A percentile compares a stretch with the other conserved stretches of the same genome.
Evolutionary conservation across 2,329 filamentous ascomycete species (phyloP).

Genomic region (Orbilia oligospora): DNA sequence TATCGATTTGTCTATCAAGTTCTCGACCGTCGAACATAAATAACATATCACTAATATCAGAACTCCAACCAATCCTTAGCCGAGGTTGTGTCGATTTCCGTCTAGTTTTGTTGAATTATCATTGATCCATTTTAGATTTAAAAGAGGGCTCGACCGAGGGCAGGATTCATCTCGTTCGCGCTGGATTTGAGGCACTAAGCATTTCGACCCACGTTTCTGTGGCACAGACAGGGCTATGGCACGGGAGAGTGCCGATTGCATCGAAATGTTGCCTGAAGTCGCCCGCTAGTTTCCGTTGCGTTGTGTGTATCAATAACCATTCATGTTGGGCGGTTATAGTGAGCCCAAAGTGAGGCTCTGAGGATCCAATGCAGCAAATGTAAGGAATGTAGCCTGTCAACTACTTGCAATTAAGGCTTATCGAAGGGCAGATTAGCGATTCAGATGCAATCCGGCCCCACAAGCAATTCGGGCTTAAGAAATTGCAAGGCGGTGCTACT

Average conservation of each 20-base stretch:
- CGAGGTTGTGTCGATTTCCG: too few relatives aligned
- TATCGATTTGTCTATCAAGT: too few relatives aligned
- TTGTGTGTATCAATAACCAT: neutral
- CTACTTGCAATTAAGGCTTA: neutral
- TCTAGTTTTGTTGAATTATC: too few relatives aligned
- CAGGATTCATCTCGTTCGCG: neutral
- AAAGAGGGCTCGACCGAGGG: too few relatives aligned
- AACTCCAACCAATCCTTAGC: too few relatives aligned
- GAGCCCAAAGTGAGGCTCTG: neutral
- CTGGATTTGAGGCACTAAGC: neutral
- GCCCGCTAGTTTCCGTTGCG: neutral
- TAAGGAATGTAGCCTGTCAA: neutral
- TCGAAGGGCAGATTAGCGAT: neutral
- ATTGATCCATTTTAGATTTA: too few relatives aligned
- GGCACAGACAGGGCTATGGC: slow-evolving; percentile 1
- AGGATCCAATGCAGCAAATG: slow-evolving; percentile 3
- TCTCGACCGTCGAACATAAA: too few relatives aligned
- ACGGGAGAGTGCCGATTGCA: neutral
- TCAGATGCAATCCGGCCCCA: neutral
- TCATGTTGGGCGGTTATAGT: neutral
- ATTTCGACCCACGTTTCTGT: neutral
- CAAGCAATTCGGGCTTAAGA: neutral
- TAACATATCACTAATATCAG: too few relatives aligned
- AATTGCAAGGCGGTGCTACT: neutral
- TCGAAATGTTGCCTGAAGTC: slow-evolving; percentile 9